These are phyloP conservation scores for Endoconidiophora laricicola DNA, from an alignment of 2,329 filamentous ascomycete genomes.

Conservation along the genomic window DNA sequence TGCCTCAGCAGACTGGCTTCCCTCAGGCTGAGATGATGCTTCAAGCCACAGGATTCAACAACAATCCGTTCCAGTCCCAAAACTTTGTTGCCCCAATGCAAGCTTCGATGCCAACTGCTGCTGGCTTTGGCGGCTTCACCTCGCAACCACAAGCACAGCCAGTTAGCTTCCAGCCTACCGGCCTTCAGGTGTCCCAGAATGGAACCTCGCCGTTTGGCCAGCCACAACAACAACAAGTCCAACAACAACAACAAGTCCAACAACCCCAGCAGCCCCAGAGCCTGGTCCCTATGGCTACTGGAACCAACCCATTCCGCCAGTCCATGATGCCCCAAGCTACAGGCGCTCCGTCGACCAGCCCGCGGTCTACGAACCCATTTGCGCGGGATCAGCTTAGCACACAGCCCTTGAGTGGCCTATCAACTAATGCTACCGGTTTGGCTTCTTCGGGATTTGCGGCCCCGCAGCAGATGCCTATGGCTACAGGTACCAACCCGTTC, in stretches of 20 bases:
- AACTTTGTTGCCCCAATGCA: slow-evolving; percentile 11
- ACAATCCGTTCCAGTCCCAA: slow-evolving; percentile 15
- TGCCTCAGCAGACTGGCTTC: slow-evolving; percentile 23
- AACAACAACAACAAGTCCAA: slow-evolving; percentile 22
- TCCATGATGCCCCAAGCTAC: slow-evolving; percentile 50
- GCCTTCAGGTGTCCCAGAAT: slow-evolving; percentile 13
- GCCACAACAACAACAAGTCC: slow-evolving; percentile 21
- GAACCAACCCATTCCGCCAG: slow-evolving; percentile 83
- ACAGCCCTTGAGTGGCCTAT: slow-evolving; percentile 14
- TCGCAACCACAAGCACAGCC: slow-evolving; percentile 17
- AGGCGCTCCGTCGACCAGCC: slow-evolving; percentile 35
- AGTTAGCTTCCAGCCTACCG: slow-evolving; percentile 17
- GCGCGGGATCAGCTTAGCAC: slow-evolving; percentile 34
- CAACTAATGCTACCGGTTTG: slow-evolving; percentile 1
- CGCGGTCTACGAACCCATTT: slow-evolving; percentile 75
- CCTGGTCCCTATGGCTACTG: slow-evolving; percentile 18
- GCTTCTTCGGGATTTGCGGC: slow-evolving; percentile 13
- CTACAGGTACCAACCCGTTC: slow-evolving; percentile 43
- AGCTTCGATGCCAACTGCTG: slow-evolving; percentile 14
- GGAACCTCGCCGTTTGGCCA: slow-evolving; percentile 2
- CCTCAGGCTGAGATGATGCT: slow-evolving; percentile 15
- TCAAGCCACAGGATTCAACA: slow-evolving; percentile 17
- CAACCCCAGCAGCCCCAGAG: slow-evolving; percentile 22
- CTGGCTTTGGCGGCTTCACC: slow-evolving; percentile 12
- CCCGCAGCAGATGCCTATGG: slow-evolving; percentile 29